These are phyloP conservation scores for Fonsecaea nubica DNA, from an alignment of 2,329 filamentous ascomycete genomes.

Conservation along the genomic window DNA sequence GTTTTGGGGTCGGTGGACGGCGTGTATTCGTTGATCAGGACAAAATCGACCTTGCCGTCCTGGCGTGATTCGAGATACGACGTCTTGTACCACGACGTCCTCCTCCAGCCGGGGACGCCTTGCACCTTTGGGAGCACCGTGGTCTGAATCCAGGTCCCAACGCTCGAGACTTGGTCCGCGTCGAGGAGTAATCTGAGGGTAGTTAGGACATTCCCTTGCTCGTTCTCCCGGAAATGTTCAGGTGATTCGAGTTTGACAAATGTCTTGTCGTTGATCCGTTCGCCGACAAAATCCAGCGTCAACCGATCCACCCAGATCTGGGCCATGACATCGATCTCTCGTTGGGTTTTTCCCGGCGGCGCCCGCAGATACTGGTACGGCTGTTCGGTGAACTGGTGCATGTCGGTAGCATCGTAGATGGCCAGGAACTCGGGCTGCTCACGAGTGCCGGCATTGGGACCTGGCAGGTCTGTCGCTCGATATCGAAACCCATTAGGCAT, in stretches of 20 bases:
- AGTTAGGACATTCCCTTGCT: constrained; percentile 66
- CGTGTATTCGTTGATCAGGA: constrained; percentile 76
- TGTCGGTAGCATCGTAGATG: constrained; percentile 59
- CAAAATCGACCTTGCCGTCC: constrained; percentile 60
- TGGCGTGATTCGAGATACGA: constrained; percentile 64
- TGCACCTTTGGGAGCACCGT: constrained; percentile 52
- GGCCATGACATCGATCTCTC: constrained; percentile 67
- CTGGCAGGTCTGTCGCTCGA: constrained; percentile 65
- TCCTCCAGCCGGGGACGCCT: constrained; percentile 78
- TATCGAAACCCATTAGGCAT: constrained; percentile 82
- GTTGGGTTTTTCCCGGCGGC: constrained; percentile 61
- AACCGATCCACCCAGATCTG: constrained; percentile 72
- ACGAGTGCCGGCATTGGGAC: constrained; percentile 15
- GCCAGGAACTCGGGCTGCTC: constrained; percentile 51
- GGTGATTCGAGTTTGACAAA: constrained; percentile 61
- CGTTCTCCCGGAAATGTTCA: constrained; percentile 66
- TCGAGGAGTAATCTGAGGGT: constrained; percentile 64
- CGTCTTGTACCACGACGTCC: constrained; percentile 73
- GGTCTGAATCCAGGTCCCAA: constrained; percentile 14
- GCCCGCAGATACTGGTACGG: constrained; percentile 65
- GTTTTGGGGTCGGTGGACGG: constrained; percentile 66
- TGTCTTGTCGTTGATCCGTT: constrained; percentile 56
- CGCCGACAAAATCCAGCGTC: constrained; percentile 71
- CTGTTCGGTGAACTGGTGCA: constrained; percentile 71
- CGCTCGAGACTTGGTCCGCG: constrained; percentile 3